Percentiles rank a stretch among this genome's conserved stretches.
Evolutionary conservation across 805 yeast species (phyloP).

Genomic region (Yarrowia divulgata): DNA sequence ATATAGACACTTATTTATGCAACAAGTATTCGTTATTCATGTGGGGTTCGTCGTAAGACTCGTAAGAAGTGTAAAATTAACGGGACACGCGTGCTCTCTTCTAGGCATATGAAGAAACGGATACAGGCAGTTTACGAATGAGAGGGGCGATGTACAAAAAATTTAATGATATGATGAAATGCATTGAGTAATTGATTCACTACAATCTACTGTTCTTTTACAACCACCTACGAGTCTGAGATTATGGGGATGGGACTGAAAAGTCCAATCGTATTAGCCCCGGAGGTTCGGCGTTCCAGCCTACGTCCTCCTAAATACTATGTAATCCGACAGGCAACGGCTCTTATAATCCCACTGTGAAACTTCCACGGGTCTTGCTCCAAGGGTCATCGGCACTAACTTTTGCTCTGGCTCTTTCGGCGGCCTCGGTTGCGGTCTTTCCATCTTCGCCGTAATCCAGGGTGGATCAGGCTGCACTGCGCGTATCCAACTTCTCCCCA

Average conservation of each 20-base stretch:
- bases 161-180: neutral
- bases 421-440: constrained; percentile 22
- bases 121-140: too few relatives aligned
- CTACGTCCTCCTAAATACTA: constrained; percentile 39
- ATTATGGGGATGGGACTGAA: constrained; percentile 38
- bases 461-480: constrained; percentile 18
- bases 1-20: constrained; percentile 30
- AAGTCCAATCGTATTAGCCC: constrained; percentile 39
- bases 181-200: neutral
- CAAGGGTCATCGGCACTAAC: constrained; percentile 15
- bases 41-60: neutral
- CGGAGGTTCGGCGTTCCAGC: constrained; percentile 40
- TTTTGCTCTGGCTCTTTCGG: constrained; percentile 28
- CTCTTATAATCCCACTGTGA: constrained; percentile 23
- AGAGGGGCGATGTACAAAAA: too few relatives aligned
- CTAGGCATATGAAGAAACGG: too few relatives aligned
- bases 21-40: neutral
- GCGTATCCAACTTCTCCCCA: constrained; percentile 31
- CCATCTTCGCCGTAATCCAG: constrained; percentile 23
- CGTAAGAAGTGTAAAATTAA: neutral
- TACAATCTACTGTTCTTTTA: neutral
- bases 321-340: constrained; percentile 37
- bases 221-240: neutral
- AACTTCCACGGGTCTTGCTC: constrained; percentile 31
- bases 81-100: too few relatives aligned